Percentiles rank a stretch among this genome's conserved stretches.
Evolutionary conservation across 768 basidiomycete genomes (phyloP).

Genomic region (Lanmaoa pseudosensibilis): DNA sequence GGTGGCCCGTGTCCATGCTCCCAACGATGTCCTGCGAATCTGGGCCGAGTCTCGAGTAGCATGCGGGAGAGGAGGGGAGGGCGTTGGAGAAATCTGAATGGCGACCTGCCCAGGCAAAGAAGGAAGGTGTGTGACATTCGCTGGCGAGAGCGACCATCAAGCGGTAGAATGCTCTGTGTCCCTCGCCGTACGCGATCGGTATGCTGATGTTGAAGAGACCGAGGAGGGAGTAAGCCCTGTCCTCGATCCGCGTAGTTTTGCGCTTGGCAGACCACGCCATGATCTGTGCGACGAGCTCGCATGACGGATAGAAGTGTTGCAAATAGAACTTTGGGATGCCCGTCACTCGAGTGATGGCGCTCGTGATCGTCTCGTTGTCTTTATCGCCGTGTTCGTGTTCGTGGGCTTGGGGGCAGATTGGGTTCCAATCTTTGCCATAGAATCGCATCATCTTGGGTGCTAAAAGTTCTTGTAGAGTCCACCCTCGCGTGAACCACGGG

Average conservation of each 20-base stretch:
- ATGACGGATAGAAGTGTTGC: neutral
- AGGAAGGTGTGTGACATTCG: constrained; percentile 4
- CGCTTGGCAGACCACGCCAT: constrained; percentile 12
- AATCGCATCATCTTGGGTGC: constrained; percentile 10
- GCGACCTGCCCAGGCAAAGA: constrained; percentile 16
- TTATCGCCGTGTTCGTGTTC: constrained; percentile 4
- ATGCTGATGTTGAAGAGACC: constrained; percentile 11
- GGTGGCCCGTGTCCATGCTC: neutral
- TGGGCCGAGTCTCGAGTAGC: neutral
- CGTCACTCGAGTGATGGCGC: constrained; percentile 4
- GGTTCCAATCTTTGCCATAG: constrained; percentile 14
- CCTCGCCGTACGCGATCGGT: constrained; percentile 11
- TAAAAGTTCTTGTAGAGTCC: constrained; percentile 18
- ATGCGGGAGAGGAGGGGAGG: constrained; percentile 11
- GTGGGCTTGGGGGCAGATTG: constrained; percentile 1
- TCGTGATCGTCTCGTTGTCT: neutral
- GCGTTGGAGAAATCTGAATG: constrained; percentile 8
- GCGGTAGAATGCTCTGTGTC: constrained; percentile 9
- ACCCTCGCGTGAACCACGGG: constrained; percentile 16
- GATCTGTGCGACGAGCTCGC: constrained; percentile 5
- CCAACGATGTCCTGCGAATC: neutral
- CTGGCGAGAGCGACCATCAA: constrained; percentile 14
- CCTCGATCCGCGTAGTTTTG: constrained; percentile 11
- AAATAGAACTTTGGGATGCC: neutral
- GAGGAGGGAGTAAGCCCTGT: constrained; percentile 11